A percentile compares a stretch with the other conserved stretches of the same genome.
These are phyloP conservation scores for Hirschioporus abietinus DNA, from an alignment of 768 basidiomycete species.

Conservation along the genomic window DNA sequence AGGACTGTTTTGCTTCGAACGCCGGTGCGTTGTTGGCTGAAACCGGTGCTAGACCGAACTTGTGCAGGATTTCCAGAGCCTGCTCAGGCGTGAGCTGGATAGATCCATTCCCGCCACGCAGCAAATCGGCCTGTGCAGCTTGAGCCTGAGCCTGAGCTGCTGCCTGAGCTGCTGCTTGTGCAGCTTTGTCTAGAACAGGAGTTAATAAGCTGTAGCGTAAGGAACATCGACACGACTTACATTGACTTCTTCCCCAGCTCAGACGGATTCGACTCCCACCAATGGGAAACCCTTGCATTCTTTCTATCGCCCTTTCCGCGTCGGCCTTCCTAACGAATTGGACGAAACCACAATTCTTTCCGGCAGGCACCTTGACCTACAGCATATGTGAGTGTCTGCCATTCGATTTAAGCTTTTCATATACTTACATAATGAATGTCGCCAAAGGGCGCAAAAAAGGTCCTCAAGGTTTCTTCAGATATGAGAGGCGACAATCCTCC, in stretches of 20 bases:
- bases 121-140: conserved; percentile 38
- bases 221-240: conserved; percentile 36
- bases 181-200: conserved; percentile 67
- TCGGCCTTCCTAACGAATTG: conserved; percentile 91
- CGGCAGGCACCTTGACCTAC: conserved; percentile 93
- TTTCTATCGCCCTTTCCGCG: conserved; percentile 89
- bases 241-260: conserved; percentile 93
- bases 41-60: conserved; percentile 35
- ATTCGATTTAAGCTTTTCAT: conserved; percentile 12
- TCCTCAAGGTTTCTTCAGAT: conserved; percentile 84
- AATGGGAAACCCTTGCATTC: conserved; percentile 95
- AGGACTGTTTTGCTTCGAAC: background rate
- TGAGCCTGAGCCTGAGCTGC: conserved; percentile 72
- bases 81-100: conserved; percentile 51
- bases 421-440: conserved; percentile 82
- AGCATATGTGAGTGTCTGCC: conserved; percentile 5
- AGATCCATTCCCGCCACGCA: conserved; percentile 13
- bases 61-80: conserved; percentile 56
- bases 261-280: conserved; percentile 87
- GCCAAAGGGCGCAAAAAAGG: conserved; percentile 89
- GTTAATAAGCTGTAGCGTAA: conserved; percentile 1
- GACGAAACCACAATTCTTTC: conserved; percentile 94
- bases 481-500: conserved; percentile 87
- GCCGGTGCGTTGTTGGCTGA: conserved; percentile 15
- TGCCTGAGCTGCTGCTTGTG: conserved; percentile 81